Percentiles rank a stretch among this genome's conserved stretches.
These are phyloP conservation scores for Fraxinus americana DNA, from an alignment of 257 asterid species.

Conservation along the genomic window DNA sequence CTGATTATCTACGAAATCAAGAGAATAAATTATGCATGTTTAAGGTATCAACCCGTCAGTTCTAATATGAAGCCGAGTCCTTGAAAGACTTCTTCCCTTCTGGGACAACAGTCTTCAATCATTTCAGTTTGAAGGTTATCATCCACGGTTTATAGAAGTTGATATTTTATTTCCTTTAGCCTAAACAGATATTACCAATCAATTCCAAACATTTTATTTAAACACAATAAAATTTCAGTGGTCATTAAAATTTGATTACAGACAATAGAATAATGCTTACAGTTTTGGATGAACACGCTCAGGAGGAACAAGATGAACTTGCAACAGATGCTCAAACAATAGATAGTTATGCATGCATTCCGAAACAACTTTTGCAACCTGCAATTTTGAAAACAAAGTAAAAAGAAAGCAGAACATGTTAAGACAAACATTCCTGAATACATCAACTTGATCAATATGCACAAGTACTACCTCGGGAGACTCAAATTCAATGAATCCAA, in stretches of 20 bases:
- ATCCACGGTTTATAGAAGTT: background rate
- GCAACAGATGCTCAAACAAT: constrained; percentile 79
- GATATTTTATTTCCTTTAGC: background rate
- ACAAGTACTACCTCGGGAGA: constrained; percentile 76
- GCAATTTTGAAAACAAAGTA: constrained; percentile 17
- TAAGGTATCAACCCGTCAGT: background rate
- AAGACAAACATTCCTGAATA: background rate
- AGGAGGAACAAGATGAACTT: constrained; percentile 72
- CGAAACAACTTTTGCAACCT: constrained; percentile 91
- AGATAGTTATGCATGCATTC: constrained; percentile 92
- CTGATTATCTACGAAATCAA: background rate
- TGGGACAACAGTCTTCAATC: background rate
- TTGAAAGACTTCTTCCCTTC: background rate
- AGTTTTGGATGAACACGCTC: constrained; percentile 74
- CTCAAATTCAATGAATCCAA: constrained; percentile 86
- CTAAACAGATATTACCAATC: background rate
- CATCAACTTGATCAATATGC: background rate
- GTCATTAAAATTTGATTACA: constrained; percentile 16
- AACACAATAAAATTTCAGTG: background rate
- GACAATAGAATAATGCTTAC: constrained; percentile 44
- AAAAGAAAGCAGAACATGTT: constrained; percentile 1
- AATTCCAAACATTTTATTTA: background rate
- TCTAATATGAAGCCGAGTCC: background rate
- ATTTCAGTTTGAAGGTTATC: background rate
- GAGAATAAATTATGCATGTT: background rate